phyloP scores from a whole-genome alignment of 257 asterid genomes.

The Solanum clarkiae region DNA sequence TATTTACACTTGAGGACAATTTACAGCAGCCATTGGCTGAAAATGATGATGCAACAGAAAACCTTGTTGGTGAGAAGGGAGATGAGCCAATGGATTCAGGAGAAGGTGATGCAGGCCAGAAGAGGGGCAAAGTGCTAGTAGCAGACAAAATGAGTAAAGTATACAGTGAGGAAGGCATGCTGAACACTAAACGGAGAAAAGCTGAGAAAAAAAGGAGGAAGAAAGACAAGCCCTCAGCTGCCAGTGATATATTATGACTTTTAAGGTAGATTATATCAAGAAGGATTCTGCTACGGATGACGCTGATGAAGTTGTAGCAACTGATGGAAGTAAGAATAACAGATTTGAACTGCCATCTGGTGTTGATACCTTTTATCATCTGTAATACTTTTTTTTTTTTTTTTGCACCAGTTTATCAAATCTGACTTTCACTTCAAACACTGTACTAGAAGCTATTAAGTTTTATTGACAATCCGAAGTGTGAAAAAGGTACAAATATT shows the following conservation, averaged over 20 bases:
- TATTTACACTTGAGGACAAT: slow-evolving; percentile 27
- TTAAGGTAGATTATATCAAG: slow-evolving; percentile 54
- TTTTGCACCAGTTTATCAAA: neutral
- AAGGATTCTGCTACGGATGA: slow-evolving; percentile 40
- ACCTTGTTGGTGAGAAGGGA: slow-evolving; percentile 14
- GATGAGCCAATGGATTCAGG: slow-evolving; percentile 47
- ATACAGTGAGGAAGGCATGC: slow-evolving; percentile 69
- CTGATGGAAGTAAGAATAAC: slow-evolving; percentile 3
- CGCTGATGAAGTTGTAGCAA: slow-evolving; percentile 10
- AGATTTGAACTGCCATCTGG: slow-evolving; percentile 61
- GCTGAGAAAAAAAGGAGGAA: slow-evolving; percentile 61
- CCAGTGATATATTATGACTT: slow-evolving; percentile 44
- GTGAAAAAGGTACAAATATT: neutral
- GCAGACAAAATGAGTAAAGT: slow-evolving; percentile 68
- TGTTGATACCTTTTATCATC: neutral
- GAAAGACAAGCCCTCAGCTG: slow-evolving; percentile 28
- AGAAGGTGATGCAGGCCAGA: slow-evolving; percentile 25
- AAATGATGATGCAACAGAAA: neutral
- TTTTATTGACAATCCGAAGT: neutral
- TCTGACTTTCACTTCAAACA: neutral
- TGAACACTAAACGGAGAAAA: slow-evolving; percentile 56
- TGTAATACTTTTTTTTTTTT: neutral
- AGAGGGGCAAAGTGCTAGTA: slow-evolving; percentile 30
- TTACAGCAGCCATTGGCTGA: slow-evolving; percentile 9
- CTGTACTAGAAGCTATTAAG: neutral